Base-by-base conservation (phyloP, 495 filamentous ascomycete genomes). In the Penicillium manginii region DNA sequence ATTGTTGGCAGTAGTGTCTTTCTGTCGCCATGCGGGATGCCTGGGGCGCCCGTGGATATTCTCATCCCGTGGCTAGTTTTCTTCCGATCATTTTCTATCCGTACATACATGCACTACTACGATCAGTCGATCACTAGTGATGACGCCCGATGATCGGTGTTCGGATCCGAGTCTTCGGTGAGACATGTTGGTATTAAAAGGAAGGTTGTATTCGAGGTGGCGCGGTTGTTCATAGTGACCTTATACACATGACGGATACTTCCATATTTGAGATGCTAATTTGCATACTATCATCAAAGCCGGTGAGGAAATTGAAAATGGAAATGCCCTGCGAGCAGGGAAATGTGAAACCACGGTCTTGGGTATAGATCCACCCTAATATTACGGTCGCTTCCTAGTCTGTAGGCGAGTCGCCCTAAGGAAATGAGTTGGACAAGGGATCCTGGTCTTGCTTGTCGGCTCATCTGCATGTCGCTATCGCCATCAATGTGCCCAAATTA, bases 181-280 rank as follows among this genome's bases (percentile, higher is more conserved):
- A 43, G 40, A 43, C 40, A 43, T 17, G 15, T 19, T 43, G 40
- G 7, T 9, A 43, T 14, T 26, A 1, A 22, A 46, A 23, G 45
- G 45, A 47, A 47, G 14, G 45, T 47, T 47, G 45, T 47, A 47
- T 47, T 47, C 45, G 45, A 47, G 45, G 21, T 47, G n/a, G 42
- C n/a, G 17, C 6, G 18, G 6, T 33, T 33, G 31, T 5, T 33
- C 11, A 11, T 11, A 33, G 31, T 33, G 11, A 33, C 31, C 11
- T n/a, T n/a, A 39, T 39, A n/a, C 35, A 39, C 35, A 39, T 39
- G 6, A 29, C 26, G 26, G 26, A 29, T 29, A 29, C 26, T 29
- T 29, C 26, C 26, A 29, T 29, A 8, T 29, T 29, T 29, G 4
- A 29, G 6, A 29, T 29, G 26, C 26, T 29, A 8, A 29, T 29